These are phyloP conservation scores for Brasenia schreberi DNA, from an alignment of 164 flowering plant species.

Conservation along the genomic window DNA sequence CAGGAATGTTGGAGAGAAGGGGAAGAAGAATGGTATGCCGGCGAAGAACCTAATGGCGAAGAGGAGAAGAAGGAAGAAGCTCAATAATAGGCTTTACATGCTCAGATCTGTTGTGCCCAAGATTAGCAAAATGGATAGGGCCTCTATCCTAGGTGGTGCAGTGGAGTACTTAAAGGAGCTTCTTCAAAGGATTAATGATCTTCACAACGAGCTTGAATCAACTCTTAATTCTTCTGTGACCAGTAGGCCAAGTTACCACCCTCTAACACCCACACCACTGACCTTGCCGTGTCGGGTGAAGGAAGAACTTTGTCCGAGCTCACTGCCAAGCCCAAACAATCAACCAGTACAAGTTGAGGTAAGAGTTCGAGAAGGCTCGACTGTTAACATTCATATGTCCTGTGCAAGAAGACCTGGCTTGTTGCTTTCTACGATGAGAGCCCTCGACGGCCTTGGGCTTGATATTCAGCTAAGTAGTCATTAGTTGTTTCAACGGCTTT, in stretches of 20 bases:
- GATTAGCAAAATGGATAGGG: slow-evolving; percentile 95
- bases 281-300: slow-evolving; percentile 46
- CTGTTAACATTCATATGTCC: slow-evolving; percentile 81
- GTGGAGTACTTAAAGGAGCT: slow-evolving; percentile 64
- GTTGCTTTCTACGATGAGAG: slow-evolving; percentile 60
- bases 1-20: slow-evolving; percentile 49
- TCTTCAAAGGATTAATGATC: slow-evolving; percentile 45
- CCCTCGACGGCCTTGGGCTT: slow-evolving; percentile 59
- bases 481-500: slow-evolving; percentile 81
- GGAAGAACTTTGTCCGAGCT: slow-evolving; percentile 47
- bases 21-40: slow-evolving; percentile 65
- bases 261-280: slow-evolving; percentile 38
- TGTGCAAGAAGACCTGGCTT: slow-evolving; percentile 65
- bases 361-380: slow-evolving; percentile 58
- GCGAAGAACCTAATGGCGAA: slow-evolving; percentile 97
- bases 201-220: slow-evolving; percentile 50
- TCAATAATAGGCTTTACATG: slow-evolving; percentile 92
- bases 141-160: slow-evolving; percentile 72
- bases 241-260: slow-evolving; percentile 28
- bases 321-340: slow-evolving; percentile 39
- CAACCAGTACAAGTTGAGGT: slow-evolving; percentile 70
- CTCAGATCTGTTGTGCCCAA: slow-evolving; percentile 90
- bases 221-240: slow-evolving; percentile 31
- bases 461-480: slow-evolving; percentile 75
- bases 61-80: slow-evolving; percentile 72